Evolutionary conservation across 2,329 filamentous ascomycete genomes (phyloP), one percentile per base, ranked within the genome.

Genomic region (Aspergillus tanneri): DNA sequence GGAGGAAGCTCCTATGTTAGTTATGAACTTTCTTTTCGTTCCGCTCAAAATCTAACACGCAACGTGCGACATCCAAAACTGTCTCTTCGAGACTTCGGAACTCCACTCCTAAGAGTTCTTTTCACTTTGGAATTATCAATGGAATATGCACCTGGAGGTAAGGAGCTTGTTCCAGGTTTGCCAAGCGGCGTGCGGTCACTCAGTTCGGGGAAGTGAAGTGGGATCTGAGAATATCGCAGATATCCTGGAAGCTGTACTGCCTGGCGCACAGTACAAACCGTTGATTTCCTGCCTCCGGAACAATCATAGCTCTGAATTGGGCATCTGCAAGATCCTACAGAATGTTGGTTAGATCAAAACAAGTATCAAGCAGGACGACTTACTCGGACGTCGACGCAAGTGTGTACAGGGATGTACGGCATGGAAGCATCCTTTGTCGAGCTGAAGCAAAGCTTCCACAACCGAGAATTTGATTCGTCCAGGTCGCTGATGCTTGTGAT

Each of bases 391-490:
- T 34, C 30, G 30, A 34, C 30, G 18, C 18, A 34, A 34, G 30
- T 34, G 11, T 34, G 30, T 11, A 34, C 30, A n/a, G 30, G 30
- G n/a, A 34, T 34, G 30, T 34, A 34, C 30, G 30, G 30, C 30
- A 34, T 16, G 8, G 30, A 16, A 7, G 30, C 30, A 14, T n/a
- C 11, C 30, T 34, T n/a, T n/a, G 9, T 34, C 30, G 30, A 34
- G 30, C 18, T 34, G 30, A 34, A 34, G 30, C 30, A 34, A 7
- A 34, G 18, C 18, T 16, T 34, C 30, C 30, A 34, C 30, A 34
- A 34, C 30, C 30, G 28, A 25, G 22, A 45, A 19, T 45, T 38
- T 4, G 42, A 37, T 27, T 45, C 42, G 30, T 45, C 37, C 42
- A 45, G 30, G 23, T 45, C 42, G 7, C 11, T n/a, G 42, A 45